Conservation (phyloP, 306 rosid genomes). For the Datisca glomerata region DNA sequence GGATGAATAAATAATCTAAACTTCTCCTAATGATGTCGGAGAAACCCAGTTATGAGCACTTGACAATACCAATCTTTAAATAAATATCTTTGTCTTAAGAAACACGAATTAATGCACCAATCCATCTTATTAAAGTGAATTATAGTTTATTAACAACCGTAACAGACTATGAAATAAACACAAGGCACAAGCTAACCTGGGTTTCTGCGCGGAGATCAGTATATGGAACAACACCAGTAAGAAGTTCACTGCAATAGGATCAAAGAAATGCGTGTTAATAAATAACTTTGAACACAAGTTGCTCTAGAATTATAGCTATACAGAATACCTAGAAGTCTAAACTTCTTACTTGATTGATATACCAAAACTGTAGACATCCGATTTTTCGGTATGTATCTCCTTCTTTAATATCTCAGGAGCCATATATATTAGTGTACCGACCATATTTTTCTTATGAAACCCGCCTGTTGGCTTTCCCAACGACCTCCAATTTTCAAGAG, state of each 20-base stretch:
- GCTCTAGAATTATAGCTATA: no score
- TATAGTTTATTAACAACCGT: no score
- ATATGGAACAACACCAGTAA: conserved; percentile 92
- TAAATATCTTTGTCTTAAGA: no score
- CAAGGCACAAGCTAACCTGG: conserved; percentile 69
- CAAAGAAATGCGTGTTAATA: not conserved
- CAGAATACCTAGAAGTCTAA: not conserved
- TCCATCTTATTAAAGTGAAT: no score
- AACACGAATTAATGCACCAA: no score
- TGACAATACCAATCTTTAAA: no score
- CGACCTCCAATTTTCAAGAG: conserved; percentile 74
- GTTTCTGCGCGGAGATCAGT: conserved; percentile 94
- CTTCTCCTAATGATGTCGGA: no score
- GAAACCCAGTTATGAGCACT: no score
- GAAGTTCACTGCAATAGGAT: conserved; percentile 69
- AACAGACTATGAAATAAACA: no score
- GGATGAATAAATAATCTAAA: no score
- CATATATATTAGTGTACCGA: conserved; percentile 89
- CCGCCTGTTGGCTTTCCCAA: conserved; percentile 96
- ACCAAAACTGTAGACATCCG: conserved; percentile 92
- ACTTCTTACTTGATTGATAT: conserved; percentile 64
- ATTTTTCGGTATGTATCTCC: conserved; percentile 69
- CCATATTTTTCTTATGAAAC: conserved; percentile 86
- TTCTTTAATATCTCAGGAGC: conserved; percentile 90
- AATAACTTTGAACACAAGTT: not conserved